phyloP scores from a whole-genome alignment of 495 filamentous ascomycete genomes.

The Aspergillus avenaceus region DNA sequence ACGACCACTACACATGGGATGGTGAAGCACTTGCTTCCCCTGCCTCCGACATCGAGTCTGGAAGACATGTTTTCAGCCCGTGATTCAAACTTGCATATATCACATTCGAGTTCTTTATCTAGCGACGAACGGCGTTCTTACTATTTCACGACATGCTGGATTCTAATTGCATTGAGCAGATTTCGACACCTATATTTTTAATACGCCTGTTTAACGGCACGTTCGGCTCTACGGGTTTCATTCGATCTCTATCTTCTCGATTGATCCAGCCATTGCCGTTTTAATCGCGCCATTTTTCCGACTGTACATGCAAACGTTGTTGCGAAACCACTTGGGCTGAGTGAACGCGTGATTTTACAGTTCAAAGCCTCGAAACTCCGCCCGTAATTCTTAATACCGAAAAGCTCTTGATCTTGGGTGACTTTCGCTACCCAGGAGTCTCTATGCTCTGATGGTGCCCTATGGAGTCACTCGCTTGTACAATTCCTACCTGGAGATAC shows the following conservation, averaged over 20 bases:
- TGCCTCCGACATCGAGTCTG: conserved; percentile 48
- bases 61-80: conserved; percentile 30
- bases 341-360: not conserved
- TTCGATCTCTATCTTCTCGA: conserved; percentile 8
- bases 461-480: conserved; percentile 45
- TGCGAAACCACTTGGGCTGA: conserved; percentile 7
- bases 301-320: conserved; percentile 32
- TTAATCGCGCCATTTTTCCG: not conserved
- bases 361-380: conserved; percentile 21
- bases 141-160: conserved; percentile 39
- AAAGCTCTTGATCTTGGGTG: conserved; percentile 11
- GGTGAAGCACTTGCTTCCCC: conserved; percentile 53
- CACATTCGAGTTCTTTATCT: conserved; percentile 23
- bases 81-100: conserved; percentile 25
- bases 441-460: conserved; percentile 10
- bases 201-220: conserved; percentile 20
- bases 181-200: conserved; percentile 43
- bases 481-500: conserved; percentile 19
- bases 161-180: conserved; percentile 43
- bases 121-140: conserved; percentile 38
- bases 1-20: conserved; percentile 61
- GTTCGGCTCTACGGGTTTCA: conserved; percentile 9
- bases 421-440: not conserved
- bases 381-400: conserved; percentile 46
- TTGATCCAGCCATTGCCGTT: not conserved